Evolutionary conservation across 208 protist genomes (phyloP).

Genomic region (Blastocrithidia nonstop): DNA sequence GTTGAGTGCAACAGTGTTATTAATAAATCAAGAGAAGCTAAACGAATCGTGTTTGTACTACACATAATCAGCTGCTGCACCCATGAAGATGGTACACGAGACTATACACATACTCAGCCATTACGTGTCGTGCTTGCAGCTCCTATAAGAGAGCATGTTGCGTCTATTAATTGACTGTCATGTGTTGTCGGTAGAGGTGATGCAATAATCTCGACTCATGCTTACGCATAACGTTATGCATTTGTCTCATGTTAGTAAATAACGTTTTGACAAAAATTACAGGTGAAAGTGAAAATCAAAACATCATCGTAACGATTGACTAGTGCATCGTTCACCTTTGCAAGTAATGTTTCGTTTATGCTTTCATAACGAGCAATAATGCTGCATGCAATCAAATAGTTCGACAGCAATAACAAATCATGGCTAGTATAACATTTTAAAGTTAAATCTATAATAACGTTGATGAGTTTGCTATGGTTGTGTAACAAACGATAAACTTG

Average conservation of each 20-base stretch:
- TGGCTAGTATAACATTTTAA: conserved; percentile 41
- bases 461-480: too few relatives aligned
- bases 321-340: conserved; percentile 17
- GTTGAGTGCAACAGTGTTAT: conserved; percentile 14
- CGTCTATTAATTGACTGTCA: conserved; percentile 13
- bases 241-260: conserved; percentile 30
- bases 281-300: conserved; percentile 36
- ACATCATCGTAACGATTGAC: conserved; percentile 8
- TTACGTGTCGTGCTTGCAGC: conserved; percentile 20
- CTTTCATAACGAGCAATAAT: conserved; percentile 23
- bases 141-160: conserved; percentile 31
- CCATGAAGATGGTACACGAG: conserved; percentile 9
- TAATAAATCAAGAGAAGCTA: conserved; percentile 25
- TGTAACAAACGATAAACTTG: conserved; percentile 24
- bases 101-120: conserved; percentile 20
- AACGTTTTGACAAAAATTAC: conserved; percentile 38
- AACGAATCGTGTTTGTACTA: conserved; percentile 7
- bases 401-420: conserved; percentile 61
- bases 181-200: conserved; percentile 1
- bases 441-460: too few relatives aligned
- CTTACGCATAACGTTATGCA: conserved; percentile 13
- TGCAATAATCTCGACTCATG: conserved; percentile 20
- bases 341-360: conserved; percentile 11
- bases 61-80: conserved; percentile 15
- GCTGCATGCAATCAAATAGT: conserved; percentile 51